These are phyloP conservation scores for Calocybe gangraenosa DNA, from an alignment of 768 basidiomycete species.

Conservation along the genomic window DNA sequence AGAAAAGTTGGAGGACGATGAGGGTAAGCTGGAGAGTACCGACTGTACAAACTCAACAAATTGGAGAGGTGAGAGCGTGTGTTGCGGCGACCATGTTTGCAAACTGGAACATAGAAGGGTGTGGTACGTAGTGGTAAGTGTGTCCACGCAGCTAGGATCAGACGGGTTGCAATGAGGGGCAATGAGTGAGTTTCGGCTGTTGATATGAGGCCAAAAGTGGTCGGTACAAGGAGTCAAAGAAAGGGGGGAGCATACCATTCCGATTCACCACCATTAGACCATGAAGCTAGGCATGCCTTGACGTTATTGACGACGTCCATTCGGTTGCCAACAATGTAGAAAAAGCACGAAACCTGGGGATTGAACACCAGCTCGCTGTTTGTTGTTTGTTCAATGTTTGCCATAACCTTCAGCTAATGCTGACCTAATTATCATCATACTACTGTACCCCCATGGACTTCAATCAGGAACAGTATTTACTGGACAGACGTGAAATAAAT, in stretches of 20 bases:
- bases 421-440: not conserved
- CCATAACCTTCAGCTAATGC: not conserved
- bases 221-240: too few relatives aligned
- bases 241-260: slow-evolving; percentile 50
- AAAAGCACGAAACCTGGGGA: too few relatives aligned
- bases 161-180: slow-evolving; percentile 56
- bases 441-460: too few relatives aligned
- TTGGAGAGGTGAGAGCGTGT: slow-evolving; percentile 40
- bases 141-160: slow-evolving; percentile 48
- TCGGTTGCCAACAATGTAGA: not conserved
- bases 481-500: too few relatives aligned
- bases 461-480: too few relatives aligned
- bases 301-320: slow-evolving; percentile 65
- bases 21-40: slow-evolving; percentile 57
- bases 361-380: too few relatives aligned
- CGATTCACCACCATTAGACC: slow-evolving; percentile 56
- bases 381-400: not conserved
- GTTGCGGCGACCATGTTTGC: slow-evolving; percentile 47
- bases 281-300: slow-evolving; percentile 43
- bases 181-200: slow-evolving; percentile 59
- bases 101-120: slow-evolving; percentile 60
- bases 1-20: slow-evolving; percentile 60
- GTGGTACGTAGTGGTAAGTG: slow-evolving; percentile 65
- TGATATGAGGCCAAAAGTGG: too few relatives aligned
- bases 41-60: slow-evolving; percentile 65